Evolutionary conservation across 352 stramenopile species (phyloP), one percentile per base, ranked within the genome.

Genomic region (Globisporangium alternatum): DNA sequence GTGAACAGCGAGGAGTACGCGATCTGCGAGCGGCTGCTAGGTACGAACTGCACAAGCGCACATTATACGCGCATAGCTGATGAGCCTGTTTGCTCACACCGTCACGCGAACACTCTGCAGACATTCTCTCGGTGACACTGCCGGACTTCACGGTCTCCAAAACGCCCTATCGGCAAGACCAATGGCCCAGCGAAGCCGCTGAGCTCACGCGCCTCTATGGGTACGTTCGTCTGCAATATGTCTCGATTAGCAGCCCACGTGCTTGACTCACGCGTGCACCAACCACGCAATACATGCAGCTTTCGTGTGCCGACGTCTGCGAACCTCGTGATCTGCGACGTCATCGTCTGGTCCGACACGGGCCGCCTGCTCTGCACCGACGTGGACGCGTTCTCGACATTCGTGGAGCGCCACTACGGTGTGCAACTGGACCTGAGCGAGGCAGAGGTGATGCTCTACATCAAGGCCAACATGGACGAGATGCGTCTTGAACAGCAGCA

Each of bases 1-100:
- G 83, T 89, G 41, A 90, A 75, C 60, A 88, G 78, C 60, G 79
- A 90, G 54, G 81, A 90, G 47, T 92, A 88, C 56, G 80, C 80
- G 45, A 83, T 90, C 57, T 90, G 83, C 58, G 83, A 90, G 59
- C 78, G 83, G 12, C 64, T 92, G 10, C 69, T 90, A 8, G 83
- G 83, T 92, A 66, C 37, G 70, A 56, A 17, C 13, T 9, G 7
- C 22, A 17, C 13, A 21, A 53, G 6, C 30, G 3, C 7, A 21
- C 2, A 19, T 3, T 10, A 43, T 10, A 9, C 19, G 15, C 49
- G 35, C 2, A 41, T 9, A 41, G 13, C 9, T 15, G 22, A 28
- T 8, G 22, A 0, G 15, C 17, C 0, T 28, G 44, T 19, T 28
- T 30, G 25, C 39, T 37, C 39, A 19, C 9, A 58, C 17, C 47